phyloP scores from a whole-genome alignment of 129 eudicot genomes.

The Ambrosia trifida region DNA sequence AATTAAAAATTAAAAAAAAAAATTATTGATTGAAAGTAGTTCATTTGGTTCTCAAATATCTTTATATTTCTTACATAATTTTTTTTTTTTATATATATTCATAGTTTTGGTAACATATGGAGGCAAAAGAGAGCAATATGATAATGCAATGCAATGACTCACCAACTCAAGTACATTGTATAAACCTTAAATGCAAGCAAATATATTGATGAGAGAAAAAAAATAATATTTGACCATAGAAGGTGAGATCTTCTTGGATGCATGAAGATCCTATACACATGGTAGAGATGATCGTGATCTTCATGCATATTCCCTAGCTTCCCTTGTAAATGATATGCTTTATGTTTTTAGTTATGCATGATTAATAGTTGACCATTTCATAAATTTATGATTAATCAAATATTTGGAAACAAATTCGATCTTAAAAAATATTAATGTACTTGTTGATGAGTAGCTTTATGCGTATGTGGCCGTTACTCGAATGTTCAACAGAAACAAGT shows the following conservation, averaged over 20 bases:
- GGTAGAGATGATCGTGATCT: conserved; percentile 26
- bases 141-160: conserved; percentile 16
- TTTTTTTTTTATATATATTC: neutral
- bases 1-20: no score
- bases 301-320: conserved; percentile 5
- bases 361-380: conserved; percentile 23
- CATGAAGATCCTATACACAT: conserved; percentile 33
- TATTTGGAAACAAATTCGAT: neutral
- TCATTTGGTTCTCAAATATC: no score
- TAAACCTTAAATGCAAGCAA: conserved; percentile 26
- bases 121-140: neutral
- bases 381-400: conserved; percentile 10
- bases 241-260: conserved; percentile 40
- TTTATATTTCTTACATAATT: no score
- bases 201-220: conserved; percentile 19
- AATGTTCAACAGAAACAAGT: neutral
- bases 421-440: neutral
- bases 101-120: neutral
- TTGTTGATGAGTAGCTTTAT: neutral
- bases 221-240: conserved; percentile 33
- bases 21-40: no score
- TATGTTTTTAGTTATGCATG: neutral
- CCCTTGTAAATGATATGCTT: conserved; percentile 13
- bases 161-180: conserved; percentile 32
- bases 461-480: neutral